Conservation (phyloP, 306 rosid genomes). For the Vicia sativa region DNA sequence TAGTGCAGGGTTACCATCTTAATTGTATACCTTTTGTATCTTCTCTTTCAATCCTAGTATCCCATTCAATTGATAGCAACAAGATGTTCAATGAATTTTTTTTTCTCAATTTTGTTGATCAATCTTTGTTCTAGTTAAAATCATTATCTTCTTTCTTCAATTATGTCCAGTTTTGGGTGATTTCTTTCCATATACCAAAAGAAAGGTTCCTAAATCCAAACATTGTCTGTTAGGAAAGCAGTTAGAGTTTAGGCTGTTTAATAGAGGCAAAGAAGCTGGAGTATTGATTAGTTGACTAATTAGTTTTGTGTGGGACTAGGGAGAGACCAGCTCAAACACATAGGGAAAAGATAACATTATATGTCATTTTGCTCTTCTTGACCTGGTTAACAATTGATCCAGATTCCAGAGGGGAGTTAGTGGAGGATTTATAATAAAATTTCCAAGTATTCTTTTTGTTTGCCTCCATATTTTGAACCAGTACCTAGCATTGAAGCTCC, state of each 20-base stretch:
- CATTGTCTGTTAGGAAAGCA: neutral
- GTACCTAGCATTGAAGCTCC: constrained; percentile 4
- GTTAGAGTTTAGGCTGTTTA: neutral
- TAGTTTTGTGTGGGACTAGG: neutral
- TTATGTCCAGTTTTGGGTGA: too few species aligned
- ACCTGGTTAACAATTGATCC: neutral
- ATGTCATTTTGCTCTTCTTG: constrained; percentile 1
- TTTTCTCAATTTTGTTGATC: too few species aligned
- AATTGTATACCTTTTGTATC: too few species aligned
- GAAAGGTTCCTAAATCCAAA: too few species aligned
- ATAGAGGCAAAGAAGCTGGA: neutral
- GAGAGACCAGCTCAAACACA: neutral
- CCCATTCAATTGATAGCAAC: too few species aligned
- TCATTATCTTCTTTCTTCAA: too few species aligned
- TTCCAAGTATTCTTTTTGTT: neutral
- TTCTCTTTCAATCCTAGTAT: too few species aligned
- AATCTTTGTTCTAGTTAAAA: too few species aligned
- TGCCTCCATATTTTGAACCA: neutral
- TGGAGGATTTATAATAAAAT: neutral
- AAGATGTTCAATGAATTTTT: too few species aligned
- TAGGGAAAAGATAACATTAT: constrained; percentile 3
- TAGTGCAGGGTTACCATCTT: too few species aligned
- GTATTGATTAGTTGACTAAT: neutral
- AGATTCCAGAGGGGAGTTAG: neutral
- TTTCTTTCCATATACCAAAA: too few species aligned